Evolutionary conservation across 768 basidiomycete genomes (phyloP).

Genomic region (Panus rudis): DNA sequence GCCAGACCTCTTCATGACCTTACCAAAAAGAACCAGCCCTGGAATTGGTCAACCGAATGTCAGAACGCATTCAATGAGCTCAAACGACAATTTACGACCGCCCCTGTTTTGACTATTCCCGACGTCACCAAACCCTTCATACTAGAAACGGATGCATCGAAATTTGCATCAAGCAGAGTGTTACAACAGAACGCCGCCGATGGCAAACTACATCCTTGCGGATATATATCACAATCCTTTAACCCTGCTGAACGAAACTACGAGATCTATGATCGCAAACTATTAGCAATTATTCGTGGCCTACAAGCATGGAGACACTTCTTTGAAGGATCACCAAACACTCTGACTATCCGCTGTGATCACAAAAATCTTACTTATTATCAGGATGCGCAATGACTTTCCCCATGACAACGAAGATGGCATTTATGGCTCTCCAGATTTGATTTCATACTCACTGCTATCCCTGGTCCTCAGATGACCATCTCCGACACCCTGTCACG

Average conservation of each 20-base stretch:
- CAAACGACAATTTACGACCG: constrained; percentile 12
- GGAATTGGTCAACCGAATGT: constrained; percentile 8
- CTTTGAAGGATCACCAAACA: constrained; percentile 10
- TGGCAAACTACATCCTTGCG: constrained; percentile 7
- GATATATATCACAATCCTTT: constrained; percentile 7
- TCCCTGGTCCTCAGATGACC: constrained; percentile 4
- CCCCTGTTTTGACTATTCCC: constrained; percentile 12
- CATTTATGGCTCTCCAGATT: constrained; percentile 11
- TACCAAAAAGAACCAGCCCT: no score
- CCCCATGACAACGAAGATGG: constrained; percentile 27
- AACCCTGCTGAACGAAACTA: constrained; percentile 23
- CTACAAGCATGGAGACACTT: constrained; percentile 21
- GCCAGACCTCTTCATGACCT: no score
- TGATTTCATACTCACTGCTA: constrained; percentile 10
- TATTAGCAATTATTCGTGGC: constrained; percentile 27
- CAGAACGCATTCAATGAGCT: constrained; percentile 14
- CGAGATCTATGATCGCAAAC: constrained; percentile 28
- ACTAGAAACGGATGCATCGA: constrained; percentile 15
- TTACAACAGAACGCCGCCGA: constrained; percentile 18
- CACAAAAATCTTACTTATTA: constrained; percentile 27
- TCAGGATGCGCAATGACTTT: constrained; percentile 16
- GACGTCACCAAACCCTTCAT: constrained; percentile 8
- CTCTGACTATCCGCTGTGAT: constrained; percentile 20
- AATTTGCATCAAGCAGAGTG: constrained; percentile 21
- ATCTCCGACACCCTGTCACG: constrained; percentile 9